Base-by-base conservation (phyloP, 768 basidiomycete genomes). In the Coprinellus micaceus region DNA sequence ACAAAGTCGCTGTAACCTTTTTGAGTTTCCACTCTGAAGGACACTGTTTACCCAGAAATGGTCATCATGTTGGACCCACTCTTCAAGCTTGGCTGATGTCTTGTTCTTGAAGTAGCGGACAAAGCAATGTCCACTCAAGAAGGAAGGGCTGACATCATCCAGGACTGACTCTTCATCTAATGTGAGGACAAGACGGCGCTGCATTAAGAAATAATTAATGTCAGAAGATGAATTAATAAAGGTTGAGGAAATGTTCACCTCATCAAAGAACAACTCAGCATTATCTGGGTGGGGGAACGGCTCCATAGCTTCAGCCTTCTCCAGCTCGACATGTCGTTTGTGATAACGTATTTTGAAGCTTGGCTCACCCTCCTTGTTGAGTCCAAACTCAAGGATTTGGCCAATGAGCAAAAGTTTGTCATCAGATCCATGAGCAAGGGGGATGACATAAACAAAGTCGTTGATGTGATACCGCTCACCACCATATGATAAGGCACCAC, bases 361-460 rank as follows among this genome's bases (percentile, higher is more conserved):
- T 61, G 25, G 64, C 64, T n/a, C 61, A 58, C 40, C 61, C 59
- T 19, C 56, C 28, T 33, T 33, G 15, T 9, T 2, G 25, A 87
- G 65, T 3, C 68, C 63, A 15, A 33, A 33, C 7, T 13, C 33
- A 6, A 71, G 58, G 37, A 91, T 80, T 60, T 88, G 86, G 0
- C 77, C 86, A 52, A 90, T 81, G 4, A 72, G 64, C 41, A 85
- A 74, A 0, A 79, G 63, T 24, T 56, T 62, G 15, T 64, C 54
- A 11, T 61, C 60, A 13, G 33, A 33, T 6, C 33, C 13, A 33
- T 13, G 6, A 13, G 6, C 33, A 6, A 62, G 54, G 33, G 67
- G 58, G 15, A 72, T 75, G 37, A 87, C 52, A 63, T 87, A 89
- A 10, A 88, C 76, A 58, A 82, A 88, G 58, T 89, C 89, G 44